These are phyloP conservation scores for Cucurbita argyrosperma DNA, from an alignment of 306 rosid species.

Conservation along the genomic window DNA sequence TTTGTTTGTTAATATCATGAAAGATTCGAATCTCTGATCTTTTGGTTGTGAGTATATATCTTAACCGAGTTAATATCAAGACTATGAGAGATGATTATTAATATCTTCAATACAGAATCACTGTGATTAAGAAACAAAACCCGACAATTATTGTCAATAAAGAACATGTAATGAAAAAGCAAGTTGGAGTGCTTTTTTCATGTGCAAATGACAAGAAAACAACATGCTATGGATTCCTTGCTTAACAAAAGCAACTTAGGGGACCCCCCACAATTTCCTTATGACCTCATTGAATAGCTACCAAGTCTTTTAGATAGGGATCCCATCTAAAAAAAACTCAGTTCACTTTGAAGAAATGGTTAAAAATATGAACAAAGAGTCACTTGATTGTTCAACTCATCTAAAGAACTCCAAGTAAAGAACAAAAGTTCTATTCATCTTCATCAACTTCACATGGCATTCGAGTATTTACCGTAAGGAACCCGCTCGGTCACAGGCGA, in stretches of 20 bases:
- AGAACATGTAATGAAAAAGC: constrained; percentile 5
- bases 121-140: not conserved
- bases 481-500: not conserved
- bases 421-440: not conserved
- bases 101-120: not conserved
- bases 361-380: not conserved
- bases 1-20: no score
- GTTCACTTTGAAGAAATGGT: constrained; percentile 2
- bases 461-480: not conserved
- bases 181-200: constrained; percentile 3
- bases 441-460: not conserved
- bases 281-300: not conserved
- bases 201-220: constrained; percentile 5
- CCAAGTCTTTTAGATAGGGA: constrained; percentile 2
- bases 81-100: not conserved
- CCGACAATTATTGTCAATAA: constrained; percentile 3
- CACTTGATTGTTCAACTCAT: not conserved
- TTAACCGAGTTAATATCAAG: not conserved
- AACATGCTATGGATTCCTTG: constrained; percentile 6
- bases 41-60: no score
- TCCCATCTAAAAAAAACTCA: not conserved
- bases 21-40: not conserved
- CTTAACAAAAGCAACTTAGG: not conserved
- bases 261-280: not conserved
- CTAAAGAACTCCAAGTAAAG: not conserved